Percentiles rank a stretch among this genome's conserved stretches.
Conservation (phyloP, 768 basidiomycete species). For the Boletales sp. region DNA sequence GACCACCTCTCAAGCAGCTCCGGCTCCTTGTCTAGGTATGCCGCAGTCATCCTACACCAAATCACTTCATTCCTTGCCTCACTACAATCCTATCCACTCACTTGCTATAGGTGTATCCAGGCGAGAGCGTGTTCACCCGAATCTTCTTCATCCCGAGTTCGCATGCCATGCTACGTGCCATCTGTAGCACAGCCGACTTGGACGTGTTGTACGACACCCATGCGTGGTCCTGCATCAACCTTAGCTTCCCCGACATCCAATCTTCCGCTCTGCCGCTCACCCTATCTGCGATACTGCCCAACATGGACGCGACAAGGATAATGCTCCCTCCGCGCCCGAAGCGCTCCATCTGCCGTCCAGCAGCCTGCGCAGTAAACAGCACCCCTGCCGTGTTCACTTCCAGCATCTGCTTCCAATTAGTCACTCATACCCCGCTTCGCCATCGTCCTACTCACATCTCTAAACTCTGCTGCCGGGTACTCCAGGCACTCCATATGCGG, state of each 20-base stretch:
- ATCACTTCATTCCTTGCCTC: no score
- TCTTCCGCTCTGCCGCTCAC: slow-evolving; percentile 31
- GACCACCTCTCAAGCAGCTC: slow-evolving; percentile 67
- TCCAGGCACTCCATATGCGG: slow-evolving; percentile 58
- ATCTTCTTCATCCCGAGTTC: slow-evolving; percentile 66
- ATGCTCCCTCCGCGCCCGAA: slow-evolving; percentile 49
- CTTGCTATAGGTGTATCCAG: slow-evolving; percentile 74
- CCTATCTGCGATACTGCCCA: slow-evolving; percentile 66
- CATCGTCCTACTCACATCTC: slow-evolving; percentile 41
- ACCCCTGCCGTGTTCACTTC: slow-evolving; percentile 61
- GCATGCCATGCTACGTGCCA: slow-evolving; percentile 80
- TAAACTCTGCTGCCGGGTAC: slow-evolving; percentile 62
- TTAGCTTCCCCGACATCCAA: not conserved
- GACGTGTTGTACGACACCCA: slow-evolving; percentile 78
- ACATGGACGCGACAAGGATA: slow-evolving; percentile 59
- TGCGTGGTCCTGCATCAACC: slow-evolving; percentile 52
- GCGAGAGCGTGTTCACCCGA: slow-evolving; percentile 73
- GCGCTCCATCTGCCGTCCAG: slow-evolving; percentile 53
- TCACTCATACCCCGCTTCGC: not conserved
- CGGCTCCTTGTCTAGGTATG: slow-evolving; percentile 62
- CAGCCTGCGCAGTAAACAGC: slow-evolving; percentile 59
- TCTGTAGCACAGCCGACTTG: slow-evolving; percentile 77
- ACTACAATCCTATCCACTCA: slow-evolving; percentile 27
- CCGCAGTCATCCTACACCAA: slow-evolving; percentile 63
- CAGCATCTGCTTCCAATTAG: slow-evolving; percentile 45